Conservation (phyloP, 768 basidiomycete species). For the Phylloporus sp. region DNA sequence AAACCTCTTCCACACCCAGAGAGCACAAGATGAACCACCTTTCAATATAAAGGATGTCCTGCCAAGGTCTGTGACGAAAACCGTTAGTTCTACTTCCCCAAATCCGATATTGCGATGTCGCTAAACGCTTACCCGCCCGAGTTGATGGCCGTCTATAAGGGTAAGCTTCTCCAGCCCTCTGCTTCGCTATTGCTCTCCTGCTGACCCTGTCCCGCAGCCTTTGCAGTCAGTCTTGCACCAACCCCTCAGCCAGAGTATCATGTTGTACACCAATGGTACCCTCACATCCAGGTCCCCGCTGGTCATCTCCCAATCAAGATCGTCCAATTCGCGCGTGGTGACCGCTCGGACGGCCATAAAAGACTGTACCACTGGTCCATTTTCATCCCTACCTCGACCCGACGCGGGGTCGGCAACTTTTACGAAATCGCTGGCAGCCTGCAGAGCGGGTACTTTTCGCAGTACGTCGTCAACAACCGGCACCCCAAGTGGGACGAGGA, state of each 20-base stretch:
- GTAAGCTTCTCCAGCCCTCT: not conserved
- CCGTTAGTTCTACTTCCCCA: not conserved
- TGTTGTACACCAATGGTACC: slow-evolving; percentile 1
- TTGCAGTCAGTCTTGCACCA: slow-evolving; percentile 5
- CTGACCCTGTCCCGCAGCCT: slow-evolving; percentile 5
- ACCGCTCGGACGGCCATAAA: not conserved
- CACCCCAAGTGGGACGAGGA: slow-evolving; percentile 11
- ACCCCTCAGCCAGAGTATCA: slow-evolving; percentile 2
- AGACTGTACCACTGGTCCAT: slow-evolving; percentile 18
- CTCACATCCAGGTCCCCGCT: slow-evolving; percentile 6
- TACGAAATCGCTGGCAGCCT: slow-evolving; percentile 16
- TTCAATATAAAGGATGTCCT: slow-evolving; percentile 7
- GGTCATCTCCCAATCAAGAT: slow-evolving; percentile 15
- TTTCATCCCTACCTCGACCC: slow-evolving; percentile 17
- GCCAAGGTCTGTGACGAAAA: slow-evolving; percentile 4
- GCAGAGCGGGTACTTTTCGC: slow-evolving; percentile 8
- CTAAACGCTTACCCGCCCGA: slow-evolving; percentile 4
- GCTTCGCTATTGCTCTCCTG: too few relatives aligned
- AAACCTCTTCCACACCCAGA: too few relatives aligned
- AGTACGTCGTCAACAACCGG: slow-evolving; percentile 14
- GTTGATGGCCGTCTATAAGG: slow-evolving; percentile 4
- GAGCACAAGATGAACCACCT: not conserved
- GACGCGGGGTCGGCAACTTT: slow-evolving; percentile 18
- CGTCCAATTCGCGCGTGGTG: slow-evolving; percentile 12
- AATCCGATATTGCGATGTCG: slow-evolving; percentile 4